A percentile compares a stretch with the other conserved stretches of the same genome.
Conservation (phyloP, 1,284 basidiomycete species). For the Hymenochaete sp. region DNA sequence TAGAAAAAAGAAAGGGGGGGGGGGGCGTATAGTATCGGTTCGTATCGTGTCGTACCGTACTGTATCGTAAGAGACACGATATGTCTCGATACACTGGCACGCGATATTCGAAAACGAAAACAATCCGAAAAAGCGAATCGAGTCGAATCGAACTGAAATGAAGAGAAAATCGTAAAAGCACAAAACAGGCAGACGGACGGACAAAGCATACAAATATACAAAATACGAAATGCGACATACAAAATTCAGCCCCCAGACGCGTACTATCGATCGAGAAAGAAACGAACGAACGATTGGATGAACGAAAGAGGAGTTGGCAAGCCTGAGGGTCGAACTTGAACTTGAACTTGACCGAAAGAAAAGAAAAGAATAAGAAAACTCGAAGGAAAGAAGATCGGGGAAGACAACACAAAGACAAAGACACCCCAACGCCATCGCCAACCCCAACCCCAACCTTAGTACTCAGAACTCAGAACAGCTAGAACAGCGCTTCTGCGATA, state of each 20-base stretch:
- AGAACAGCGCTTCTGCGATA: conserved; percentile 17
- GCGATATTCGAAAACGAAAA: no score
- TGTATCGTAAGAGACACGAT: no score
- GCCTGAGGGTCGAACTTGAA: background rate
- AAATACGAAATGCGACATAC: background rate
- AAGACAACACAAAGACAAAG: background rate
- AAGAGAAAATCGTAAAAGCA: no score
- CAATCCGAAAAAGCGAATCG: no score
- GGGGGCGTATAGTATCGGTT: background rate
- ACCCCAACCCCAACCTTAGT: background rate
- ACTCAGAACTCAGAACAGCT: conserved; percentile 5
- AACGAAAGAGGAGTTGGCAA: background rate
- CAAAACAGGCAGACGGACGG: no score
- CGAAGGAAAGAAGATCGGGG: background rate
- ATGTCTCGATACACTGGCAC: no score
- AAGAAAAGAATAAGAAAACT: background rate
- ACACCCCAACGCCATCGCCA: background rate
- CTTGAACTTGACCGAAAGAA: background rate
- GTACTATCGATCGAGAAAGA: background rate
- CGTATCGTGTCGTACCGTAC: background rate
- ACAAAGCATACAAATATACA: no score
- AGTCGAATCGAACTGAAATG: no score
- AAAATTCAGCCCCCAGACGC: no score
- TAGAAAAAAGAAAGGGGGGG: background rate
- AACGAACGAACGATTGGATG: background rate